Conservation (phyloP, 2,329 filamentous ascomycete genomes). For the Ascochyta clinopodiicola region DNA sequence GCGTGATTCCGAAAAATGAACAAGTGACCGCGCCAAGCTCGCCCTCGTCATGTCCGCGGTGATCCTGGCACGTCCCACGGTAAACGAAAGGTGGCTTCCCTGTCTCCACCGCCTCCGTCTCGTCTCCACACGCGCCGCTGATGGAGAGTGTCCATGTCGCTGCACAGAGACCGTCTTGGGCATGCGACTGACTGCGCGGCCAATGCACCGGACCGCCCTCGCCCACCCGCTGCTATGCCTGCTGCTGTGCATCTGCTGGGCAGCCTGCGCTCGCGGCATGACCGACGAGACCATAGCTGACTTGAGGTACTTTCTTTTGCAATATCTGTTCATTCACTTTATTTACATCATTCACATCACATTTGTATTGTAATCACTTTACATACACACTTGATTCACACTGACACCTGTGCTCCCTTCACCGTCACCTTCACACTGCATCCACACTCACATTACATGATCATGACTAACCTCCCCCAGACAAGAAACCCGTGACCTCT, state of each 20-base stretch:
- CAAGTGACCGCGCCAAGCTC: neutral
- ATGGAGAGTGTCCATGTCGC: slow-evolving; percentile 39
- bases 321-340: no score
- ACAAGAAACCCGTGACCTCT: slow-evolving; percentile 70
- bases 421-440: no score
- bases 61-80: neutral
- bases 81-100: slow-evolving; percentile 7
- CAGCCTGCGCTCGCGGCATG: slow-evolving; percentile 51
- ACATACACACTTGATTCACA: no score
- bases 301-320: slow-evolving; percentile 41
- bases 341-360: no score
- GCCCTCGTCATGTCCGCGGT: slow-evolving; percentile 1
- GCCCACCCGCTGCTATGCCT: slow-evolving; percentile 34
- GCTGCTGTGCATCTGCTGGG: slow-evolving; percentile 41
- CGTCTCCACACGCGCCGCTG: neutral
- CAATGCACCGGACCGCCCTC: slow-evolving; percentile 28
- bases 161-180: slow-evolving; percentile 35
- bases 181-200: slow-evolving; percentile 44
- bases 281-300: slow-evolving; percentile 50
- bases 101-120: neutral
- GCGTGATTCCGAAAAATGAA: slow-evolving; percentile 1
- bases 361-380: no score
- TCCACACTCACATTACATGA: no score
- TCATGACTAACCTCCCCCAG: slow-evolving; percentile 11
- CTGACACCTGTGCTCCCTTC: no score